A percentile compares a stretch with the other conserved stretches of the same genome.
These are phyloP conservation scores for Paecilomyces sp. DNA, from an alignment of 2,329 filamentous ascomycete species.

Conservation along the genomic window DNA sequence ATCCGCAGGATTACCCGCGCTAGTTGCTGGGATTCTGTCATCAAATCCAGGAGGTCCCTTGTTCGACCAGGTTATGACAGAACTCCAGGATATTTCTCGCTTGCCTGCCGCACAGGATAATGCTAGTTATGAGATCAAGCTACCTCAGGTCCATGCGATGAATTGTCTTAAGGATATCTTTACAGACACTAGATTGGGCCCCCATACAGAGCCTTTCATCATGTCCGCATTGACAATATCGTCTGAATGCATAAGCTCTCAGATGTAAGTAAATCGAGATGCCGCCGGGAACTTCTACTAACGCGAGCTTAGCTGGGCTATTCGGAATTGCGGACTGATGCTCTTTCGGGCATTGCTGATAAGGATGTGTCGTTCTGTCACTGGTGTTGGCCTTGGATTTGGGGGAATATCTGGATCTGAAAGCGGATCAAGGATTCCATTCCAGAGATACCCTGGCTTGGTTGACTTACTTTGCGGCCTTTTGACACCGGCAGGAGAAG, in stretches of 20 bases:
- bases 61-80: conserved; percentile 34
- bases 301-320: conserved; percentile 62
- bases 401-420: conserved; percentile 37
- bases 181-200: conserved; percentile 69
- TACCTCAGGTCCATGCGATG: conserved; percentile 89
- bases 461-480: conserved; percentile 29
- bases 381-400: conserved; percentile 42
- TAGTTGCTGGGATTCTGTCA: conserved; percentile 71
- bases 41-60: conserved; percentile 49
- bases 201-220: conserved; percentile 66
- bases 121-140: conserved; percentile 41
- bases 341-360: conserved; percentile 78
- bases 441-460: conserved; percentile 34
- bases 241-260: conserved; percentile 67
- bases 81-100: conserved; percentile 32
- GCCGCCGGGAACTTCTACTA: conserved; percentile 8
- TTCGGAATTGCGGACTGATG: conserved; percentile 87
- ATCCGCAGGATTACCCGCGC: conserved; percentile 83
- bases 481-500: conserved; percentile 17
- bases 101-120: conserved; percentile 21
- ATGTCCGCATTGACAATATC: conserved; percentile 71
- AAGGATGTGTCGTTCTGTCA: conserved; percentile 44
- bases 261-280: conserved; percentile 51
- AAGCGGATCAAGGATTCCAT: conserved; percentile 30
- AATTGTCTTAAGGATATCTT: conserved; percentile 93